Percentiles rank a stretch among this genome's conserved stretches.
Conservation (phyloP, 1,284 basidiomycete genomes). For the Fomitopsis palustris region DNA sequence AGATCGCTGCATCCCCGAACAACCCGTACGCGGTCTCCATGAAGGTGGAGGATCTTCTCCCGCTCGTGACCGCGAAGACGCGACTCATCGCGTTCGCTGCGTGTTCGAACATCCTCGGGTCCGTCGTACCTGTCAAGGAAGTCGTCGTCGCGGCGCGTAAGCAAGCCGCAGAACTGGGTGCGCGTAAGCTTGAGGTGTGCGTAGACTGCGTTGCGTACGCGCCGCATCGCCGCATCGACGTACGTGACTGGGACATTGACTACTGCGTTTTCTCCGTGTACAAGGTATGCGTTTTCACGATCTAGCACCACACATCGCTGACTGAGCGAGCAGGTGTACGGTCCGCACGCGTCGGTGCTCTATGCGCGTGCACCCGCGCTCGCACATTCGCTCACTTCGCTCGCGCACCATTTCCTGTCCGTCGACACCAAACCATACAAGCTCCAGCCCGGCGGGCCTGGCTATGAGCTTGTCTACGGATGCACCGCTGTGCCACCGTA, state of each 20-base stretch:
- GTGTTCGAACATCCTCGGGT: constrained; percentile 76
- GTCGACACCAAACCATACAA: constrained; percentile 51
- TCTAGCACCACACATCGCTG: background rate
- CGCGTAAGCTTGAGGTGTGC: constrained; percentile 58
- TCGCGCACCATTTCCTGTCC: constrained; percentile 71
- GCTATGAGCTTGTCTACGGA: constrained; percentile 68
- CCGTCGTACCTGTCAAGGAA: constrained; percentile 58
- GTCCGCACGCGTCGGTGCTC: constrained; percentile 66
- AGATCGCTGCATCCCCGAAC: constrained; percentile 36
- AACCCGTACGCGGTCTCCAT: constrained; percentile 68
- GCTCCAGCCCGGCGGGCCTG: constrained; percentile 68
- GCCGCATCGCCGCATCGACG: constrained; percentile 68
- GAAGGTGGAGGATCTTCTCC: constrained; percentile 54
- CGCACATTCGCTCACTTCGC: constrained; percentile 43
- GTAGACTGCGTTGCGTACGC: constrained; percentile 81
- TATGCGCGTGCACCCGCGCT: constrained; percentile 53
- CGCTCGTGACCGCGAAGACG: constrained; percentile 61
- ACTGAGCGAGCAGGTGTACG: constrained; percentile 56
- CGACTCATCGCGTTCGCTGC: constrained; percentile 73
- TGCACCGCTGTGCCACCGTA: constrained; percentile 62
- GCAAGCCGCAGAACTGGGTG: constrained; percentile 49
- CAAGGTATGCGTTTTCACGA: constrained; percentile 49
- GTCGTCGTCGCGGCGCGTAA: constrained; percentile 49
- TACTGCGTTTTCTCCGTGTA: constrained; percentile 73
- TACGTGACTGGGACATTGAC: constrained; percentile 73